Base-by-base conservation (phyloP, 2,329 filamentous ascomycete species). In the Zymoseptoria crescenta region DNA sequence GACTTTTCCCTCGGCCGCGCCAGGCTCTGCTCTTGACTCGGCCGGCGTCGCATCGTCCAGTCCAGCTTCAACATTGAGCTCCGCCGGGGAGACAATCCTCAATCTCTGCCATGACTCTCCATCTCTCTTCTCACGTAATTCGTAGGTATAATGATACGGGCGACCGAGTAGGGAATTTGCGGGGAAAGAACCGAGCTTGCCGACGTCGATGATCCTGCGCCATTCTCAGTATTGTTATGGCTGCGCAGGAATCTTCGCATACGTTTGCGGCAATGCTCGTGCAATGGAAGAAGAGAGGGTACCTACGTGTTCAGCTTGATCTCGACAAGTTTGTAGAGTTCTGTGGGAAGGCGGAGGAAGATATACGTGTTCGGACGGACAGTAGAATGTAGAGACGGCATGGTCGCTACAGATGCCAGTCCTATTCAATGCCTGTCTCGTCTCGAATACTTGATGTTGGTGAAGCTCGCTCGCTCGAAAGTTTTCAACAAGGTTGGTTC, bases 181-280 rank as follows among this genome's bases (percentile, higher is more conserved):
- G 16, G 90, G 87, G 71, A 99, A 96, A 1, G 85, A 85, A 64
- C 94, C 94, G 73, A 94, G 96, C 83, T 96, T 97, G 58, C 91
- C 91, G 35, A 97, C 80, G 1, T 89, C 91, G 64, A 97, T 88
- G 51, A 85, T 89, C 49, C 92, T 96, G 66, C 67, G 48, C 61
- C 59, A 68, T 66, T 63, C 68, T 72, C 61, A 70, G 63, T 58
- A 62, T 67, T 62, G 69, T 67, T 58, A 60, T 65, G 64, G 64
- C 61, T 63, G 58, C 49, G 63, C 69, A 68, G 66, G 66, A 69
- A 57, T 68, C 63, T 62, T 68, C 62, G 67, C 65, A 63, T 67
- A 52, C 24, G 59, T 57, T 5, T 45, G n/a, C 52, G 54, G 48
- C 57, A 58, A 68, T 67, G 65, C 56, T 63, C 54, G 61, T 49